Conservation (phyloP, 2,329 filamentous ascomycete genomes). For the Microcera coccophila region DNA sequence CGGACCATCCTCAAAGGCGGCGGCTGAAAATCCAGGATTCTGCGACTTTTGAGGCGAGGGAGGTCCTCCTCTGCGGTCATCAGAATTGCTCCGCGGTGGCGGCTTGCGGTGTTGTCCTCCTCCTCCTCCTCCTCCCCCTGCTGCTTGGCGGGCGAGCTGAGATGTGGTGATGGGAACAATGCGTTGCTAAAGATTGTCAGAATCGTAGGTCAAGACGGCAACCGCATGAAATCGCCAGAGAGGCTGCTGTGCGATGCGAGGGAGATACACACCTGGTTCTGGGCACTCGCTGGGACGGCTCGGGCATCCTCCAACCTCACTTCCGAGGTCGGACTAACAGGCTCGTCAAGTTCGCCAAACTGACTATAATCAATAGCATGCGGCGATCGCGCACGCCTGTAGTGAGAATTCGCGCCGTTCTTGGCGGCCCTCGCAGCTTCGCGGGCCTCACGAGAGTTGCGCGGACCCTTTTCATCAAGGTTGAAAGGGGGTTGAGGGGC, state of each 20-base stretch:
- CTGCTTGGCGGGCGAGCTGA: not conserved
- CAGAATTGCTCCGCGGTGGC: not conserved
- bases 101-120: not conserved
- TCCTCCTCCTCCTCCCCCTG: slow-evolving; percentile 3
- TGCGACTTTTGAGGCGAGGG: slow-evolving; percentile 12
- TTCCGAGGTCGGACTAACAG: slow-evolving; percentile 26
- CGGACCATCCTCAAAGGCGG: slow-evolving; percentile 16
- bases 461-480: slow-evolving; percentile 5
- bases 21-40: slow-evolving; percentile 19
- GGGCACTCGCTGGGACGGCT: slow-evolving; percentile 28
- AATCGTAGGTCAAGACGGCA: slow-evolving; percentile 12
- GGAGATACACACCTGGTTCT: slow-evolving; percentile 21
- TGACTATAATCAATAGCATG: slow-evolving; percentile 24
- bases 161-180: slow-evolving; percentile 24
- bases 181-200: slow-evolving; percentile 20
- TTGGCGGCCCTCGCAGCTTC: slow-evolving; percentile 21
- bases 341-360: slow-evolving; percentile 21
- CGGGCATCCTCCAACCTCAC: slow-evolving; percentile 25
- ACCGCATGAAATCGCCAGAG: not conserved
- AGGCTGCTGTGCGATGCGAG: no score
- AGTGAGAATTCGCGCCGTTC: slow-evolving; percentile 23
- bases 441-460: slow-evolving; percentile 24
- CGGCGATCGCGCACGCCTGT: slow-evolving; percentile 24
- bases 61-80: slow-evolving; percentile 14
- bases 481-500: not conserved